Conservation (phyloP, 2,329 filamentous ascomycete species). For the Fonsecaea pedrosoi region DNA sequence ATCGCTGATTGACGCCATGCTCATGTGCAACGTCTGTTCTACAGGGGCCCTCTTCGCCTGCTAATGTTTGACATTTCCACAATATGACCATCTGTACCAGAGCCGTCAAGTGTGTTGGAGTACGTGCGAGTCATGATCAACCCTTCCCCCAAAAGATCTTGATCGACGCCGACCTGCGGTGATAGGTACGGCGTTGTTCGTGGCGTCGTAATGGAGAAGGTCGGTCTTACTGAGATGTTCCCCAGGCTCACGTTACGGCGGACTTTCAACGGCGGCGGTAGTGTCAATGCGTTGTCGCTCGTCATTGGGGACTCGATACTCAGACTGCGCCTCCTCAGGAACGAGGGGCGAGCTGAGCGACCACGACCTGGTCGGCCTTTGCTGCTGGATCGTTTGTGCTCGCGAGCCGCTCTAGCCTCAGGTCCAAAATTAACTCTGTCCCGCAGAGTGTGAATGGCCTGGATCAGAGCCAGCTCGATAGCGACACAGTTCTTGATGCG, state of each 20-base stretch:
- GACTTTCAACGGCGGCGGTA: conserved; percentile 20
- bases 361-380: conserved; percentile 28
- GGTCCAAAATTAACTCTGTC: conserved; percentile 36
- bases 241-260: conserved; percentile 35
- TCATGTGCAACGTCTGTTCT: background rate
- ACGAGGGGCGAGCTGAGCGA: conserved; percentile 32
- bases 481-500: conserved; percentile 86
- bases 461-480: conserved; percentile 76
- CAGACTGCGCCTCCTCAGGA: conserved; percentile 33
- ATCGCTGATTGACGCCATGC: conserved; percentile 8
- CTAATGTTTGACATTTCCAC: conserved; percentile 4
- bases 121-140: conserved; percentile 27
- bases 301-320: conserved; percentile 29
- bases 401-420: conserved; percentile 35
- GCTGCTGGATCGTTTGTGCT: conserved; percentile 29
- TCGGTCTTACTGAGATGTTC: conserved; percentile 28
- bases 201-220: conserved; percentile 22
- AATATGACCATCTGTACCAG: background rate
- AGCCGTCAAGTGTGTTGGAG: conserved; percentile 7
- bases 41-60: background rate
- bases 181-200: conserved; percentile 30
- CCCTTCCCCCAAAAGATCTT: conserved; percentile 27
- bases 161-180: conserved; percentile 26
- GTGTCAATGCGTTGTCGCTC: conserved; percentile 14
- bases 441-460: conserved; percentile 45